Evolutionary conservation across 2,329 filamentous ascomycete genomes (phyloP).

Genomic region (Amauroascus verrucosus): DNA sequence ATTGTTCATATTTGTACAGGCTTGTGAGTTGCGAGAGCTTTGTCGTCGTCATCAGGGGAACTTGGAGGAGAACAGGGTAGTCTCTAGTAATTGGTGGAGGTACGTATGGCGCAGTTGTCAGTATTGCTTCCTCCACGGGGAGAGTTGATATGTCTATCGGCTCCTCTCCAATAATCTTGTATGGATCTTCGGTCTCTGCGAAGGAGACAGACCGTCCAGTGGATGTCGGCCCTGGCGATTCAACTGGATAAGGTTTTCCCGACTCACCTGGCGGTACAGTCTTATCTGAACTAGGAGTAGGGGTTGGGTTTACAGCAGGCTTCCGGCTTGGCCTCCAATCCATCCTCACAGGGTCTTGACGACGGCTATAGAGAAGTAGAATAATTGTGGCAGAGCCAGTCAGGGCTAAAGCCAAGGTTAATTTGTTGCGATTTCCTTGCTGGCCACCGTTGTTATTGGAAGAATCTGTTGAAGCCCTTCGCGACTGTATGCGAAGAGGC

Average conservation of each 20-base stretch:
- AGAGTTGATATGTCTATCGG: constrained; percentile 17
- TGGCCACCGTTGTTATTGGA: neutral
- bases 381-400: neutral
- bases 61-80: constrained; percentile 25
- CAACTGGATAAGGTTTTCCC: constrained; percentile 5
- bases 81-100: constrained; percentile 26
- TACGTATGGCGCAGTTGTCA: constrained; percentile 25
- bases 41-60: constrained; percentile 22
- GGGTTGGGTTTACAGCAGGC: constrained; percentile 3
- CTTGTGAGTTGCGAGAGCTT: constrained; percentile 26
- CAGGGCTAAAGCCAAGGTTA: constrained; percentile 2
- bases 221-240: neutral
- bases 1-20: constrained; percentile 29
- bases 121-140: constrained; percentile 23
- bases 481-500: neutral
- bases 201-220: constrained; percentile 8
- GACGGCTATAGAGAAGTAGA: neutral
- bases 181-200: neutral
- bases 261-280: constrained; percentile 2
- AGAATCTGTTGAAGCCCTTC: constrained; percentile 8
- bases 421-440: neutral
- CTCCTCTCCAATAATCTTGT: neutral
- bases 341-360: neutral
- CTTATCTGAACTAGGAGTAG: constrained; percentile 6
- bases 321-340: constrained; percentile 7